These are phyloP conservation scores for Microcos paniculata DNA, from an alignment of 345 rosid species.

Conservation along the genomic window DNA sequence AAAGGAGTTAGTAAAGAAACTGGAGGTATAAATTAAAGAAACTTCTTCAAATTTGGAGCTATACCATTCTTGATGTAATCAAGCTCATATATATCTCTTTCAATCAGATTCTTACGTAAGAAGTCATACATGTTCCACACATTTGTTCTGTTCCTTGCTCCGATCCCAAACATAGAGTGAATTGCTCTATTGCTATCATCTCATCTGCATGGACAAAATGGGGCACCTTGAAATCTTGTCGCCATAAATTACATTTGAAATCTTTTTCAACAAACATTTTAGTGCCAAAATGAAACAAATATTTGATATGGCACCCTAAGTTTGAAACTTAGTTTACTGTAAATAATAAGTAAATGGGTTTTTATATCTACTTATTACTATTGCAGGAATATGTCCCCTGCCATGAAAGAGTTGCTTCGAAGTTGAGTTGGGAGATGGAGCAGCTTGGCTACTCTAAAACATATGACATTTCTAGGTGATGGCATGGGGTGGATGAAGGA, in stretches of 20 bases:
- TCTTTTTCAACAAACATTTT: too few species aligned
- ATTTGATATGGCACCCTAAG: neutral
- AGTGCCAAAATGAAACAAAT: too few species aligned
- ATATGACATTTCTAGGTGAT: slow-evolving; percentile 49
- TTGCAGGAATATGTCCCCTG: slow-evolving; percentile 84
- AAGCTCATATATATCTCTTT: neutral
- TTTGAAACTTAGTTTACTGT: neutral
- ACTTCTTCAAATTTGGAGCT: slow-evolving; percentile 1
- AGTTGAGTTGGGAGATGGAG: slow-evolving; percentile 90
- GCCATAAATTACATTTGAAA: too few species aligned
- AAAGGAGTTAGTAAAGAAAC: slow-evolving; percentile 70
- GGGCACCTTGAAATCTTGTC: too few species aligned
- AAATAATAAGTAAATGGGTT: neutral
- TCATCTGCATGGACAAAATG: too few species aligned
- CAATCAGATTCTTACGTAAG: neutral
- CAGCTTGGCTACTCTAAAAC: slow-evolving; percentile 59
- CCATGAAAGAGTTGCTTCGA: slow-evolving; percentile 77
- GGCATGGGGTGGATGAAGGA: neutral
- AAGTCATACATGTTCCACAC: neutral
- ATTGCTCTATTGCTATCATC: too few species aligned
- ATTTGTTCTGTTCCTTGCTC: neutral
- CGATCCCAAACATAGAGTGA: neutral
- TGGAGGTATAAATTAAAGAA: slow-evolving; percentile 61
- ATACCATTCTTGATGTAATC: neutral
- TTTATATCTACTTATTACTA: slow-evolving; percentile 1